phyloP scores from a whole-genome alignment of 176 grass and related monocot species.

The sorghum (Sorghum bicolor) region DNA sequence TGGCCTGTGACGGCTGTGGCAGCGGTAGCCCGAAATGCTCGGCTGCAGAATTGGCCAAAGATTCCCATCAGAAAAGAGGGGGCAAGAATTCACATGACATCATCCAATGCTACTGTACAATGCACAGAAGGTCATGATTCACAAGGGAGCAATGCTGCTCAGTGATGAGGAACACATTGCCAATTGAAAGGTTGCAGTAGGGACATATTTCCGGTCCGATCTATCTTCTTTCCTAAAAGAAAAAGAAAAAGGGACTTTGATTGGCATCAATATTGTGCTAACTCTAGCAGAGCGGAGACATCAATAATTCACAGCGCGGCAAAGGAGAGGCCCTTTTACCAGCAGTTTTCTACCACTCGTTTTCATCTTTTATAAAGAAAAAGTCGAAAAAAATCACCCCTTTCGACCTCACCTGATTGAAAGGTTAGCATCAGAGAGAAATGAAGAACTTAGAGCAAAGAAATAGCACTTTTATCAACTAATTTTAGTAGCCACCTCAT shows the following conservation, averaged over 20 bases:
- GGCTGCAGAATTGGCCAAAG: constrained; percentile 32
- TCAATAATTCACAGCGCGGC: constrained; percentile 27
- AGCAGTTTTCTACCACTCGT: constrained; percentile 13
- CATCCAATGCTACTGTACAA: background rate
- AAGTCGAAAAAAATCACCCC: background rate
- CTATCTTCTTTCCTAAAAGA: background rate
- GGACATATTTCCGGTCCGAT: background rate
- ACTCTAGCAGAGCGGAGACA: background rate
- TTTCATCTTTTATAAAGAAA: background rate
- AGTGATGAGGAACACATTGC: background rate
- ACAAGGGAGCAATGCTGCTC: background rate
- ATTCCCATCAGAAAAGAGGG: background rate
- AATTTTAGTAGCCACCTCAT: background rate
- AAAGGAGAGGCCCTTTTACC: constrained; percentile 37
- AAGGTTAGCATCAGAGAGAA: background rate
- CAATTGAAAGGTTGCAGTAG: background rate
- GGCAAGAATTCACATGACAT: background rate
- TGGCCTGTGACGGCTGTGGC: constrained; percentile 66
- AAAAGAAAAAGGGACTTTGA: constrained; percentile 4
- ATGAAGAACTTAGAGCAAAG: background rate
- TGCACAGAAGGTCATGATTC: background rate
- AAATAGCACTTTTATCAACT: background rate
- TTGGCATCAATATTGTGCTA: background rate
- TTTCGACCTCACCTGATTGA: background rate
- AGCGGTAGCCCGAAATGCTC: constrained; percentile 79